phyloP scores from a whole-genome alignment of 176 grass and related monocot genomes.

The Musa beccarii region DNA sequence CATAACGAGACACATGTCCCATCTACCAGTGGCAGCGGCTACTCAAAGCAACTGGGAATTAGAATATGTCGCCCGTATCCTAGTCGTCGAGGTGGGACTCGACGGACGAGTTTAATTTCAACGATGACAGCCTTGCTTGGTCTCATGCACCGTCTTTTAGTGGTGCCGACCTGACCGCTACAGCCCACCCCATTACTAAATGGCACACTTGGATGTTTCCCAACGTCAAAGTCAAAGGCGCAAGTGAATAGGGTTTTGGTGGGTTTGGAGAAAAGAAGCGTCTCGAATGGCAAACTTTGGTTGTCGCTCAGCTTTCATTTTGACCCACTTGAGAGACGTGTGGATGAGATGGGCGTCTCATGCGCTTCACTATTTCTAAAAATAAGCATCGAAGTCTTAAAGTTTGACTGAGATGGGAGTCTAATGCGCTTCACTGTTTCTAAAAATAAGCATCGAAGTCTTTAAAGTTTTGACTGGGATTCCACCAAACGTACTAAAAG shows the following conservation, averaged over 20 bases:
- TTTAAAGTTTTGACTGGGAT: conserved; percentile 1
- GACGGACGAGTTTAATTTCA: background rate
- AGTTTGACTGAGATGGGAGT: background rate
- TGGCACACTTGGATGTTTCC: background rate
- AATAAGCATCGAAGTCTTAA: too few relatives aligned
- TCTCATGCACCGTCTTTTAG: background rate
- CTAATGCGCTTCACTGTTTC: background rate
- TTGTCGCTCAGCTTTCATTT: background rate
- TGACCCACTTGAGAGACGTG: background rate
- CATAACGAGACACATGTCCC: too few relatives aligned
- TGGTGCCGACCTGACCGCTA: conserved; percentile 1
- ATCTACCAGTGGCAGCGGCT: too few relatives aligned
- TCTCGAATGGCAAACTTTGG: too few relatives aligned
- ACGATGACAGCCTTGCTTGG: background rate
- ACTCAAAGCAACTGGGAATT: too few relatives aligned
- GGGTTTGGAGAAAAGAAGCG: background rate
- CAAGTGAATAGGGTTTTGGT: background rate
- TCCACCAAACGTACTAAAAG: background rate
- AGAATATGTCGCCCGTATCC: too few relatives aligned
- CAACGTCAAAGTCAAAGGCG: background rate
- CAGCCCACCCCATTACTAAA: background rate
- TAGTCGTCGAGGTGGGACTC: too few relatives aligned
- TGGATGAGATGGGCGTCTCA: background rate
- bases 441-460: background rate
- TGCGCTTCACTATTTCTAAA: background rate